Conservation (phyloP, 768 basidiomycete genomes). For the Leccinum fibrillosum region DNA sequence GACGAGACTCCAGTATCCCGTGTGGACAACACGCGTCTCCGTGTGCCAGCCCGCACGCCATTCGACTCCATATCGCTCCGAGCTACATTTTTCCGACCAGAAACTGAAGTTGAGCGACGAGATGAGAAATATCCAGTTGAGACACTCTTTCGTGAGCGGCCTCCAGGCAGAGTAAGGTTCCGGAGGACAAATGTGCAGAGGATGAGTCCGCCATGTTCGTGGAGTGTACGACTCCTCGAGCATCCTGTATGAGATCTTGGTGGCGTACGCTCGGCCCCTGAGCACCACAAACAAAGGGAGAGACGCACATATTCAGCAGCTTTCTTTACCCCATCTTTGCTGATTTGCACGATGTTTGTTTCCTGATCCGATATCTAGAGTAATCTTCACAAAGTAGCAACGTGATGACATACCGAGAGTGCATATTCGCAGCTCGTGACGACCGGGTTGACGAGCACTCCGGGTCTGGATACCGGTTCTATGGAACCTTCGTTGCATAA, state of each 20-base stretch:
- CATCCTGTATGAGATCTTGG: constrained; percentile 61
- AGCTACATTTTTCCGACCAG: constrained; percentile 67
- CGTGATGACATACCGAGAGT: constrained; percentile 42
- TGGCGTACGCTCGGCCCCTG: constrained; percentile 2
- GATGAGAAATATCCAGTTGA: constrained; percentile 89
- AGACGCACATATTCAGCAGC: constrained; percentile 63
- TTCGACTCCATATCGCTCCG: constrained; percentile 70
- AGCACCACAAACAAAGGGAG: constrained; percentile 1
- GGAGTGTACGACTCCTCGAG: constrained; percentile 67
- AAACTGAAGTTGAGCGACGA: constrained; percentile 86
- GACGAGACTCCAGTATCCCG: constrained; percentile 86
- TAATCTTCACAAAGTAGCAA: background rate
- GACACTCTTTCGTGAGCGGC: constrained; percentile 51
- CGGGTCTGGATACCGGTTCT: background rate
- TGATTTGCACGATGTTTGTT: constrained; percentile 57
- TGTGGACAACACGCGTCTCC: constrained; percentile 52
- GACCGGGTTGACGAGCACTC: constrained; percentile 50
- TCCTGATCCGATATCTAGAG: constrained; percentile 37
- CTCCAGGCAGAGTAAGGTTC: constrained; percentile 56
- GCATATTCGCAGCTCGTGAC: constrained; percentile 55
- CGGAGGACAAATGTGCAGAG: constrained; percentile 69
- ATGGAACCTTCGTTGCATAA: background rate
- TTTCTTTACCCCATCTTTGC: constrained; percentile 54
- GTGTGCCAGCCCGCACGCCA: constrained; percentile 70
- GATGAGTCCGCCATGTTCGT: constrained; percentile 68